Evolutionary conservation across 1,139 yeast genomes (phyloP).

Genomic region (Debaryomycetaceae sp.): DNA sequence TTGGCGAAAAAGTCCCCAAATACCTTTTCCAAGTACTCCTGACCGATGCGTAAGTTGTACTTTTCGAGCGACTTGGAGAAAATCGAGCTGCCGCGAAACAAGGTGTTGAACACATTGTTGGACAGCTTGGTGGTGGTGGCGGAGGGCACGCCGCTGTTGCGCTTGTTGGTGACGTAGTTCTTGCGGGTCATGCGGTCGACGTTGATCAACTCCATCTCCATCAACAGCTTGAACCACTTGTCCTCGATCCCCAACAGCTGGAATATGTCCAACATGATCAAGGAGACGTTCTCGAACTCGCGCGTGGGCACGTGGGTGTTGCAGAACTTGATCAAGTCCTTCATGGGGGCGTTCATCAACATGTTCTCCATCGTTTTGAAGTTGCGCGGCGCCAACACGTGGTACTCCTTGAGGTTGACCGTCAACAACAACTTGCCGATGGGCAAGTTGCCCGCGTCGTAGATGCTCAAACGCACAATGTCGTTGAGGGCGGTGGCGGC

Average conservation of each 20-base stretch:
- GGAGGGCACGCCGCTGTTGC: constrained; percentile 14
- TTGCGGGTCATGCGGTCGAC: constrained; percentile 45
- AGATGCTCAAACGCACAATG: constrained; percentile 39
- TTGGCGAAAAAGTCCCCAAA: constrained; percentile 64
- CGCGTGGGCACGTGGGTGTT: constrained; percentile 38
- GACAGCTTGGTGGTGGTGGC: constrained; percentile 17
- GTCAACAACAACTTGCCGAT: constrained; percentile 60
- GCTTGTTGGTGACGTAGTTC: constrained; percentile 26
- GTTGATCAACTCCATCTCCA: constrained; percentile 56
- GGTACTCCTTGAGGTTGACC: constrained; percentile 50
- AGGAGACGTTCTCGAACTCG: constrained; percentile 51
- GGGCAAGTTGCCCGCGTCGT: constrained; percentile 39
- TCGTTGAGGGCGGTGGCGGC: constrained; percentile 20
- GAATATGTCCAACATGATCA: constrained; percentile 58
- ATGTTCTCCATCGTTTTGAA: constrained; percentile 61
- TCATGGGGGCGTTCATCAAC: constrained; percentile 49
- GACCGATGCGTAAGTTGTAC: constrained; percentile 74
- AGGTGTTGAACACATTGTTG: constrained; percentile 58
- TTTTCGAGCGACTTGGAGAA: constrained; percentile 77
- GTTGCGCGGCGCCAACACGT: constrained; percentile 53
- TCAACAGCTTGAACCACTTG: constrained; percentile 64
- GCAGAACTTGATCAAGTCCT: constrained; percentile 45
- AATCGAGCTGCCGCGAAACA: constrained; percentile 82
- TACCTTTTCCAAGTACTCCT: constrained; percentile 68
- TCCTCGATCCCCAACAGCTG: constrained; percentile 61